These are phyloP conservation scores for Coniella lustricola DNA, from an alignment of 2,329 filamentous ascomycete species.

Conservation along the genomic window DNA sequence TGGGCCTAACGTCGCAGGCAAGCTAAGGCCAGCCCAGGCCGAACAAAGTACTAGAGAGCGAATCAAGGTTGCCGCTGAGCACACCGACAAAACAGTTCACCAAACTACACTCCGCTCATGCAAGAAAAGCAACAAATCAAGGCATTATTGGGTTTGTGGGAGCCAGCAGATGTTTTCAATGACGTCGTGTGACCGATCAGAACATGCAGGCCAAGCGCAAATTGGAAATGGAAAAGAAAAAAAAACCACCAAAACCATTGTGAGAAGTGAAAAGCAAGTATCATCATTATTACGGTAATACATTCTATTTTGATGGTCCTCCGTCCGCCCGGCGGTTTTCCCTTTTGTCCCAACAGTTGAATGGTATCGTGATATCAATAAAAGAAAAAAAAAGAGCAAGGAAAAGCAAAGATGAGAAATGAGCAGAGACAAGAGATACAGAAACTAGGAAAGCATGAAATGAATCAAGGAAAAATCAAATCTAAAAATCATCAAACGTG, in stretches of 20 bases:
- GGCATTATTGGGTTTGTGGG: too few species aligned
- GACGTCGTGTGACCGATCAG: background rate
- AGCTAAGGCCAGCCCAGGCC: background rate
- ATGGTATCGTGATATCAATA: constrained; percentile 11
- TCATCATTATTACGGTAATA: constrained; percentile 7
- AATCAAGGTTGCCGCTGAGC: constrained; percentile 1
- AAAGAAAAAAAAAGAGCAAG: background rate
- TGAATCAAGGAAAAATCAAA: constrained; percentile 1
- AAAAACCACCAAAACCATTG: background rate
- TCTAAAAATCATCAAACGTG: constrained; percentile 8
- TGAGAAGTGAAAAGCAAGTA: background rate
- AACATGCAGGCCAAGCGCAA: background rate
- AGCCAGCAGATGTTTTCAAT: background rate
- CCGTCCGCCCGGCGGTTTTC: constrained; percentile 8
- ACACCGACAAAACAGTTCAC: constrained; percentile 8
- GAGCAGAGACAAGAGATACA: too few species aligned
- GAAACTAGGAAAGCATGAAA: too few species aligned
- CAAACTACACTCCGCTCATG: too few species aligned
- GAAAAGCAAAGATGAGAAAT: too few species aligned
- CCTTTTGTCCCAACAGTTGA: constrained; percentile 7
- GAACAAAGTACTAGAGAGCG: background rate
- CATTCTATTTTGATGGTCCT: constrained; percentile 11
- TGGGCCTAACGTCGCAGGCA: background rate
- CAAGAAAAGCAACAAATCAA: background rate
- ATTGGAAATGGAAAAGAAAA: background rate